Evolutionary conservation across 371 early-diverging fungal genomes (phyloP).

Genomic region (Entomophthora muscae): DNA sequence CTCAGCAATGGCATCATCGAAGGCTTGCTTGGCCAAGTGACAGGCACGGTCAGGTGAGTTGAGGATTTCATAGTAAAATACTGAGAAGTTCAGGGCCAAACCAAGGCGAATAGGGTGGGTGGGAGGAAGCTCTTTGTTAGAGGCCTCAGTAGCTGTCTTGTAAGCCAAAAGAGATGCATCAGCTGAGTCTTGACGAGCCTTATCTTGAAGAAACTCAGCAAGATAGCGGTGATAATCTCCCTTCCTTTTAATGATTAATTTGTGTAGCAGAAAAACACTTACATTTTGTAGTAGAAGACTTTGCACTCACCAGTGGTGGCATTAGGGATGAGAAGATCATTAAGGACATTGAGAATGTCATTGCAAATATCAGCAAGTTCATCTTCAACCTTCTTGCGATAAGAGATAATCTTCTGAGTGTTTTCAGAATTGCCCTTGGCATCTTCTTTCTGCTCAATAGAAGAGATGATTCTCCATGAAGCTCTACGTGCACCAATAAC

Average conservation of each 20-base stretch:
- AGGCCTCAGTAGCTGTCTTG: slow-evolving; percentile 89
- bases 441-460: slow-evolving; percentile 97
- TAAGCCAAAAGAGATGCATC: slow-evolving; percentile 88
- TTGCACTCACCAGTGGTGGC: slow-evolving; percentile 87
- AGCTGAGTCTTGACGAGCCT: slow-evolving; percentile 73
- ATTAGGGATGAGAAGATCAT: slow-evolving; percentile 66
- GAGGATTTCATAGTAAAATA: slow-evolving; percentile 99
- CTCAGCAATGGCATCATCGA: slow-evolving; percentile 99
- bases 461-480: slow-evolving; percentile 98
- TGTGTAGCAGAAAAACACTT: slow-evolving; percentile 11
- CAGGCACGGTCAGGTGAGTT: slow-evolving; percentile 98
- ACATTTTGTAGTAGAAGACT: slow-evolving; percentile 99
- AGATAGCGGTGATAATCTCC: slow-evolving; percentile 99
- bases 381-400: slow-evolving; percentile 81
- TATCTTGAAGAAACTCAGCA: slow-evolving; percentile 89
- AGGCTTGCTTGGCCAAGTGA: slow-evolving; percentile 97
- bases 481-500: slow-evolving; percentile 98
- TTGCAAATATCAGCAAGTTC: slow-evolving; percentile 92
- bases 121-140: slow-evolving; percentile 82
- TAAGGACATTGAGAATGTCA: slow-evolving; percentile 87
- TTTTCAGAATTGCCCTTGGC: slow-evolving; percentile 73
- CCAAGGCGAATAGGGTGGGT: slow-evolving; percentile 99
- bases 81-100: slow-evolving; percentile 99
- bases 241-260: slow-evolving; percentile 38
- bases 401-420: slow-evolving; percentile 74